phyloP scores from a whole-genome alignment of 805 yeast genomes.

The Zygosaccharomyces gambellarensis region DNA sequence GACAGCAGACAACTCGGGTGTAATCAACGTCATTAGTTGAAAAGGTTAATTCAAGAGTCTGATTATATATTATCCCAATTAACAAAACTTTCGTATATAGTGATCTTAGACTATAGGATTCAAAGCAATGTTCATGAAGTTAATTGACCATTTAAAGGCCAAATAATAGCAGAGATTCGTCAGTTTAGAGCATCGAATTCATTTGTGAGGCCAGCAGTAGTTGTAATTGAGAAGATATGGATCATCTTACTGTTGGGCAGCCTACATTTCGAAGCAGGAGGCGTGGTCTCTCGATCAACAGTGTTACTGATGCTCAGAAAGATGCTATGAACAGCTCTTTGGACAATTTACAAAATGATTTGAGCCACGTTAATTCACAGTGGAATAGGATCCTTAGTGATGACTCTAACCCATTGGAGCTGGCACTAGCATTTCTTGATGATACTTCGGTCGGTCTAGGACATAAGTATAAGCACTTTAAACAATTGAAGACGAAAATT shows the following conservation, averaged over 20 bases:
- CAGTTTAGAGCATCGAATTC: neutral
- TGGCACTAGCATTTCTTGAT: constrained; percentile 78
- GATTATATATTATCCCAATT: neutral
- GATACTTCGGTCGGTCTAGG: constrained; percentile 90
- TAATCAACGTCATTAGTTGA: constrained; percentile 14
- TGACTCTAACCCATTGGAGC: constrained; percentile 75
- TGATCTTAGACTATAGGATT: neutral
- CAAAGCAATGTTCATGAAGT: neutral
- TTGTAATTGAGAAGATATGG: constrained; percentile 14
- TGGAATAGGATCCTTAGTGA: constrained; percentile 49
- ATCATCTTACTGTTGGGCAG: constrained; percentile 14
- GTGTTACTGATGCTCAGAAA: constrained; percentile 28
- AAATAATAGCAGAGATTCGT: neutral
- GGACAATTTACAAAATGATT: constrained; percentile 28
- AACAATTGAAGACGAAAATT: constrained; percentile 52
- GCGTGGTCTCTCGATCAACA: constrained; percentile 31
- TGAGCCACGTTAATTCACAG: constrained; percentile 35
- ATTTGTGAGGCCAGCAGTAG: neutral
- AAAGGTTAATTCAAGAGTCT: neutral
- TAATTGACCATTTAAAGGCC: neutral
- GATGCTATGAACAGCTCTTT: constrained; percentile 28
- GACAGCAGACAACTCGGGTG: constrained; percentile 23
- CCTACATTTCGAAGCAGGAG: constrained; percentile 18
- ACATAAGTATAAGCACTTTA: constrained; percentile 62
- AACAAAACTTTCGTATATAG: neutral